phyloP scores from a whole-genome alignment of 202 grass and related monocot genomes.

The Setaria italica region DNA sequence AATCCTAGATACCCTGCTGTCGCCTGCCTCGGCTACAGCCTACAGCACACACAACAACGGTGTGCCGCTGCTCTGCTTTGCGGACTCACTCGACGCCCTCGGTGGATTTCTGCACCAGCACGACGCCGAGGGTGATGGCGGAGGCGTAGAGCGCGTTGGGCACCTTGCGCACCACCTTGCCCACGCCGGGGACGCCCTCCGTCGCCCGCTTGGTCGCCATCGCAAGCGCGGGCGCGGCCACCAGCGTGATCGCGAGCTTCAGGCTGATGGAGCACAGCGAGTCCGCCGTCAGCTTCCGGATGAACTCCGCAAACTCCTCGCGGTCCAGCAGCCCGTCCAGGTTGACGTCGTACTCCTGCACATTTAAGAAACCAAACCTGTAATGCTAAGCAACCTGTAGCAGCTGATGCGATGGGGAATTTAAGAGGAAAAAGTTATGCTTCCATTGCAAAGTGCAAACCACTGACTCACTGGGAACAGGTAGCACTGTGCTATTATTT shows the following conservation, averaged over 20 bases:
- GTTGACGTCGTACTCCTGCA: constrained; percentile 81
- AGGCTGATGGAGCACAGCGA: constrained; percentile 66
- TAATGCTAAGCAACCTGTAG: background rate
- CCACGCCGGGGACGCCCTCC: constrained; percentile 79
- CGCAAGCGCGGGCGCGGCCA: constrained; percentile 68
- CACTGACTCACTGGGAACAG: background rate
- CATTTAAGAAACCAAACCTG: background rate
- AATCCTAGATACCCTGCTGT: too few species aligned
- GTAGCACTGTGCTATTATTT: background rate
- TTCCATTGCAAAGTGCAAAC: background rate
- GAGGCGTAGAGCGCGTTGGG: constrained; percentile 86
- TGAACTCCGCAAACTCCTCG: constrained; percentile 93
- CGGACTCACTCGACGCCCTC: constrained; percentile 59
- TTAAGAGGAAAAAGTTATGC: background rate
- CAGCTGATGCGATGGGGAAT: background rate
- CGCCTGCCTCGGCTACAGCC: background rate
- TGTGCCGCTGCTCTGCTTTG: background rate
- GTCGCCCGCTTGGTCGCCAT: constrained; percentile 86
- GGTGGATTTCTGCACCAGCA: constrained; percentile 69
- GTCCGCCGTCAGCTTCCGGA: constrained; percentile 78
- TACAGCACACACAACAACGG: too few species aligned
- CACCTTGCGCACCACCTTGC: constrained; percentile 74
- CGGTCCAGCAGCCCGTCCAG: constrained; percentile 84
- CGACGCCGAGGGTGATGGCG: constrained; percentile 70
- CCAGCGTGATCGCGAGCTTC: constrained; percentile 74